phyloP scores from a whole-genome alignment of 2,329 filamentous ascomycete genomes.

The Ceratocystis destructans region DNA sequence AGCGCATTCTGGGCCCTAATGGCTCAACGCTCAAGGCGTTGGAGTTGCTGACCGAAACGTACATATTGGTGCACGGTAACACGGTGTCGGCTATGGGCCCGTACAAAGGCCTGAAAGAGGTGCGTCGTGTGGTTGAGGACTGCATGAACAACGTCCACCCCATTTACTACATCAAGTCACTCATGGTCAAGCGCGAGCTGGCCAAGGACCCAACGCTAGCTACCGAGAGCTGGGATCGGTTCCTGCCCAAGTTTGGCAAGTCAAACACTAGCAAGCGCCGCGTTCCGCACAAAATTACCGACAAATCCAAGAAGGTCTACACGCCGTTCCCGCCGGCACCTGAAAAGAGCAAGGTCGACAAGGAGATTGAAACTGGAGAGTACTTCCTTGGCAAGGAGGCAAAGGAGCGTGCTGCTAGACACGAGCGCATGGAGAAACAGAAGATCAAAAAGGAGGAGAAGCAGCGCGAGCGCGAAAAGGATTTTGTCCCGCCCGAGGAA shows the following conservation, averaged over 20 bases:
- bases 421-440: conserved; percentile 73
- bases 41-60: conserved; percentile 79
- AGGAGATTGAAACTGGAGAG: conserved; percentile 95
- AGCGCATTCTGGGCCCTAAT: conserved; percentile 81
- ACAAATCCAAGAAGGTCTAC: conserved; percentile 89
- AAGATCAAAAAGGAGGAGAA: conserved; percentile 78
- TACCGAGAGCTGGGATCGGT: conserved; percentile 87
- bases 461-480: conserved; percentile 68
- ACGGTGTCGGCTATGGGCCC: conserved; percentile 86
- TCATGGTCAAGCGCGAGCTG: conserved; percentile 87
- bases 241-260: conserved; percentile 95
- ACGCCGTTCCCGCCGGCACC: conserved; percentile 93
- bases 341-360: conserved; percentile 97
- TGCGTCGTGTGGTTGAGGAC: conserved; percentile 78
- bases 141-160: conserved; percentile 97
- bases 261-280: conserved; percentile 72
- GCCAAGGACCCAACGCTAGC: conserved; percentile 78
- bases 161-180: conserved; percentile 64
- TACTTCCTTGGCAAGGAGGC: conserved; percentile 91
- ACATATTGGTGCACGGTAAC: conserved; percentile 92
- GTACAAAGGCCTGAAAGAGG: conserved; percentile 86
- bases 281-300: conserved; percentile 70
- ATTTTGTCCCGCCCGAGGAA: conserved; percentile 80
- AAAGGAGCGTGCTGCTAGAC: conserved; percentile 68
- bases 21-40: conserved; percentile 89